Percentiles rank a stretch among this genome's conserved stretches.
Evolutionary conservation across 2,329 filamentous ascomycete species (phyloP).

Genomic region (Biscogniauxia marginata): DNA sequence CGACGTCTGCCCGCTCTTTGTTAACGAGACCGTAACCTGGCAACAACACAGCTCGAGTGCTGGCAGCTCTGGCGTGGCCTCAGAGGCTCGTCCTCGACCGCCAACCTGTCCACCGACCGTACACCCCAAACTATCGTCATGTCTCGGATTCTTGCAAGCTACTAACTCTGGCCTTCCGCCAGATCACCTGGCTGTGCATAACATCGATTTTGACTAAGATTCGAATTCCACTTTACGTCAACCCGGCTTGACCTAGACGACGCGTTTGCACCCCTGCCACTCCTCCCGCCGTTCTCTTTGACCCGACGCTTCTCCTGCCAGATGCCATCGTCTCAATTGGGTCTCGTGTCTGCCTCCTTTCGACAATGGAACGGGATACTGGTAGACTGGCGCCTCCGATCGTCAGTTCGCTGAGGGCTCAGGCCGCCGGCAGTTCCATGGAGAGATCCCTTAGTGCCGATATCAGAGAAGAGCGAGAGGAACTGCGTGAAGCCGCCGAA

Average conservation of each 20-base stretch:
- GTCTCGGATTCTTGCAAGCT: slow-evolving; percentile 36
- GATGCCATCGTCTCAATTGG: slow-evolving; percentile 37
- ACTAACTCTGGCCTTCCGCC: slow-evolving; percentile 41
- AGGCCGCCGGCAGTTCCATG: slow-evolving; percentile 50
- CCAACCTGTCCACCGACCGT: slow-evolving; percentile 12
- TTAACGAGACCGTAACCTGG: slow-evolving; percentile 15
- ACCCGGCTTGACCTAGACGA: slow-evolving; percentile 11
- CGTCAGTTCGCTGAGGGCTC: slow-evolving; percentile 51
- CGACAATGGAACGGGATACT: slow-evolving; percentile 46
- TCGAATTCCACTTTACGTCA: slow-evolving; percentile 21
- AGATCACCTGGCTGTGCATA: slow-evolving; percentile 35
- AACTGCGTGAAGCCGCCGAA: slow-evolving; percentile 91
- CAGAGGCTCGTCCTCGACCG: slow-evolving; percentile 24
- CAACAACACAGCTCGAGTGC: slow-evolving; percentile 19
- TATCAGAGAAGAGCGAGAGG: slow-evolving; percentile 89
- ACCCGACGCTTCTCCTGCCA: slow-evolving; percentile 17
- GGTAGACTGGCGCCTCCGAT: slow-evolving; percentile 51
- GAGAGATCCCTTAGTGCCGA: slow-evolving; percentile 75
- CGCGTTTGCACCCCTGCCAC: slow-evolving; percentile 28
- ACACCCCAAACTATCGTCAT: slow-evolving; percentile 35
- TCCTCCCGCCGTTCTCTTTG: slow-evolving; percentile 9
- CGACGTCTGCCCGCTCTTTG: slow-evolving; percentile 18
- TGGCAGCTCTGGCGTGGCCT: slow-evolving; percentile 19
- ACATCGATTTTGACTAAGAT: slow-evolving; percentile 22
- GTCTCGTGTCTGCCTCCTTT: slow-evolving; percentile 27